Evolutionary conservation across 306 rosid genomes (phyloP).

Genomic region (Quercus aquifolioides): DNA sequence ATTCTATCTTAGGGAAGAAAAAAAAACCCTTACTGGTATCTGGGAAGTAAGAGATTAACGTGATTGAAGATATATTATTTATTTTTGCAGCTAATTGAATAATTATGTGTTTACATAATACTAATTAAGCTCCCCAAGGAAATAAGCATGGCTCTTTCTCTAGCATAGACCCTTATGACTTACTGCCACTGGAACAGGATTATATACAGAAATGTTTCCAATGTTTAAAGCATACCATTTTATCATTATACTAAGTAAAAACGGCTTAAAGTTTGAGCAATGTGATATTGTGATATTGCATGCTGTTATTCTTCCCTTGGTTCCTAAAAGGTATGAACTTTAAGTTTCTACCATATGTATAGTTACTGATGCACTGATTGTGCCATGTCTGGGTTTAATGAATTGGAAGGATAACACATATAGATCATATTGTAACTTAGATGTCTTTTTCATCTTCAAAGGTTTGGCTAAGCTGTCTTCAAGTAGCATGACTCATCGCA

Average conservation of each 20-base stretch:
- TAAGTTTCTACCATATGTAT: neutral
- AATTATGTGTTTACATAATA: no score
- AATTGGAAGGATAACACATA: neutral
- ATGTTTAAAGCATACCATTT: neutral
- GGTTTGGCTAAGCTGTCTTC: conserved; percentile 12
- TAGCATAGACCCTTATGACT: neutral
- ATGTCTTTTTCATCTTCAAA: neutral
- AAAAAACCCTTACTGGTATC: no score
- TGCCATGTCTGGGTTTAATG: neutral
- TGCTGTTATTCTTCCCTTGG: neutral
- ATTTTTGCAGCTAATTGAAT: neutral
- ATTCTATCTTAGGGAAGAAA: no score
- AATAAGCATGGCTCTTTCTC: no score
- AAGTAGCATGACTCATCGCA: neutral
- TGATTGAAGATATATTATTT: neutral
- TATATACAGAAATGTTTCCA: neutral
- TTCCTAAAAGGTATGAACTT: neutral
- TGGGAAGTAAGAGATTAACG: no score
- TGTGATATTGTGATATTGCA: neutral
- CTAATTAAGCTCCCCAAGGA: no score
- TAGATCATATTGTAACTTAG: neutral
- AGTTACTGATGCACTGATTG: neutral
- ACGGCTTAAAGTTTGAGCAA: no score
- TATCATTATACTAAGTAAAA: no score
- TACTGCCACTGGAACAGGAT: neutral